These are phyloP conservation scores for Gamarada debralockiae DNA, from an alignment of 495 filamentous ascomycete genomes.

Conservation along the genomic window DNA sequence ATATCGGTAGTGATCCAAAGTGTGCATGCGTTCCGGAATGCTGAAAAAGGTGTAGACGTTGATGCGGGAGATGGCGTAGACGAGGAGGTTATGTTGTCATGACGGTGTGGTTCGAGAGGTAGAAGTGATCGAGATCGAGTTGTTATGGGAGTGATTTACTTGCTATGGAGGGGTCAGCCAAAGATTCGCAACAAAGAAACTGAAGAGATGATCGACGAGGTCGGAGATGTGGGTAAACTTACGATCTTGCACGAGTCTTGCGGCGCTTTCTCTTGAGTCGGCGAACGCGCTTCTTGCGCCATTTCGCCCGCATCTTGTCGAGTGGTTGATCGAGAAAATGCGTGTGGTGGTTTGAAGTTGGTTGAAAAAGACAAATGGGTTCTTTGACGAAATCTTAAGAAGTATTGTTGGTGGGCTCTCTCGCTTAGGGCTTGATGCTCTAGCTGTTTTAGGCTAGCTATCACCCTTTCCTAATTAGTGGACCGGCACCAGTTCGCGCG, in stretches of 20 bases:
- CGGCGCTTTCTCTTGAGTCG: conserved; percentile 98
- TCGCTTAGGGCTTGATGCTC: no score
- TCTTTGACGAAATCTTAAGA: no score
- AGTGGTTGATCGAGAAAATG: not conserved
- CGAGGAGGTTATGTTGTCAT: conserved; percentile 30
- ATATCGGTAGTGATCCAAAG: conserved; percentile 22
- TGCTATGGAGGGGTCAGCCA: conserved; percentile 47
- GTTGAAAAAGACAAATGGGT: no score
- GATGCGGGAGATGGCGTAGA: conserved; percentile 29
- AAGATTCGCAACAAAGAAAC: conserved; percentile 3
- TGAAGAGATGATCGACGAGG: conserved; percentile 4
- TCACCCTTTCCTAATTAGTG: no score
- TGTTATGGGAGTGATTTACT: conserved; percentile 63
- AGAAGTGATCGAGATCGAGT: conserved; percentile 56
- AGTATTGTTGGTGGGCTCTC: no score
- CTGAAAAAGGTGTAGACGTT: conserved; percentile 28
- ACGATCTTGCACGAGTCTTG: conserved; percentile 96
- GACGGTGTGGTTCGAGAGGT: conserved; percentile 27
- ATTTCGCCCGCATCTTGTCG: conserved; percentile 95
- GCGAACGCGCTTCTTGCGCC: conserved; percentile 98
- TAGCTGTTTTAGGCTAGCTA: no score
- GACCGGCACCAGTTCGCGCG: no score
- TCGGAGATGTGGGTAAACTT: conserved; percentile 33
- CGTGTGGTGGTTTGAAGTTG: no score
- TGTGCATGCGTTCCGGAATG: conserved; percentile 19